Evolutionary conservation across 129 eudicot species (phyloP).

Genomic region (Flaveria linearis): DNA sequence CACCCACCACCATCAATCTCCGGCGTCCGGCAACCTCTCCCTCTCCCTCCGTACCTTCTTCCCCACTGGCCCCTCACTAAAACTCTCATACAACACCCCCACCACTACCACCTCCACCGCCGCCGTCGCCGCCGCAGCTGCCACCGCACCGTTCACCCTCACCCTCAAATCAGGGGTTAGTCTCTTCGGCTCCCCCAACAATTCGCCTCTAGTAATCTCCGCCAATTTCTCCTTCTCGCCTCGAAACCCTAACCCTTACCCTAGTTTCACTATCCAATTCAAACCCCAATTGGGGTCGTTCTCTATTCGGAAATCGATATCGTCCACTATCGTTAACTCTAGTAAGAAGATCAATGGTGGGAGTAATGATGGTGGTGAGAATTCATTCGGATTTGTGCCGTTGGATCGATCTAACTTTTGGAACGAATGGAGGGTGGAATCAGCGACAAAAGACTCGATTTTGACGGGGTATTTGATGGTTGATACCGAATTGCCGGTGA

Average conservation of each 20-base stretch:
- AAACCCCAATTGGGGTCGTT: constrained; percentile 81
- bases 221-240: constrained; percentile 74
- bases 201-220: constrained; percentile 69
- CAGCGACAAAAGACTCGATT: constrained; percentile 37
- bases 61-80: constrained; percentile 76
- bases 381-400: constrained; percentile 54
- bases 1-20: constrained; percentile 61
- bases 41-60: constrained; percentile 83
- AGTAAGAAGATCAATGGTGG: constrained; percentile 30
- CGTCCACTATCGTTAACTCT: constrained; percentile 32
- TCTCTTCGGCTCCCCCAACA: too few relatives aligned
- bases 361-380: constrained; percentile 17
- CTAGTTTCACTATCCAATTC: constrained; percentile 65
- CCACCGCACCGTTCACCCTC: constrained; percentile 49
- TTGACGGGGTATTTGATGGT: constrained; percentile 65
- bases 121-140: constrained; percentile 23
- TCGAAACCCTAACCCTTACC: constrained; percentile 48
- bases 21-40: constrained; percentile 42
- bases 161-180: constrained; percentile 74
- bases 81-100: constrained; percentile 73
- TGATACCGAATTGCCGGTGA: constrained; percentile 60
- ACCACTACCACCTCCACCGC: too few relatives aligned
- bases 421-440: constrained; percentile 53
- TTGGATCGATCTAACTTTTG: constrained; percentile 47
- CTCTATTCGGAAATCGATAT: constrained; percentile 60